Evolutionary conservation across 345 rosid genomes (phyloP).

Genomic region (Ricinus communis): DNA sequence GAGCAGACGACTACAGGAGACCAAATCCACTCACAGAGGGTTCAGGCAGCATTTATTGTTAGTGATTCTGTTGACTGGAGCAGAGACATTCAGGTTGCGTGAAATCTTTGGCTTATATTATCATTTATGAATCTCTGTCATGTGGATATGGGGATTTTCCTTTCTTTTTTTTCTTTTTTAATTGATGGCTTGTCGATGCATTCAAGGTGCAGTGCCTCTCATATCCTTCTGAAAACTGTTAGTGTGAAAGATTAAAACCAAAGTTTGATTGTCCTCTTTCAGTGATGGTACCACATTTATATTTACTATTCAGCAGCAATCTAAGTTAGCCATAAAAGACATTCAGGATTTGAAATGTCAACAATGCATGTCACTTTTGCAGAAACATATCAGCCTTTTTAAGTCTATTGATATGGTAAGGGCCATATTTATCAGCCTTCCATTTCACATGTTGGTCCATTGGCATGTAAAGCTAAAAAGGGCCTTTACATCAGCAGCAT

Average conservation of each 20-base stretch:
- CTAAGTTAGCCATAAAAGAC: neutral
- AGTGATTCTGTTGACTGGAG: slow-evolving; percentile 96
- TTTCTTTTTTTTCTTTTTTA: neutral
- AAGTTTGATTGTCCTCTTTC: neutral
- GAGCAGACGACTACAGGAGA: slow-evolving; percentile 25
- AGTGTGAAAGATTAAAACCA: neutral
- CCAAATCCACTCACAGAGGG: slow-evolving; percentile 46
- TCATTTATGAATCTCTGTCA: neutral
- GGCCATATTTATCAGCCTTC: neutral
- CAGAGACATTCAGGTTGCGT: slow-evolving; percentile 81
- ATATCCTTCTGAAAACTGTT: slow-evolving; percentile 1
- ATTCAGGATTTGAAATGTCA: neutral
- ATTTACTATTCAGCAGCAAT: too few relatives aligned
- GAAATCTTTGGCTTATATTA: neutral
- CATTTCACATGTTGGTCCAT: neutral
- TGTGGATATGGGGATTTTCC: neutral
- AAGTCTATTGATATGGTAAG: neutral
- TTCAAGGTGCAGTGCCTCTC: neutral
- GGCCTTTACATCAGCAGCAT: neutral
- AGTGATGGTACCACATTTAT: neutral
- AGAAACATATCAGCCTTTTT: neutral
- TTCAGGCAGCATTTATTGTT: slow-evolving; percentile 80
- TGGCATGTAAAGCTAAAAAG: neutral
- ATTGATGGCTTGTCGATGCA: neutral
- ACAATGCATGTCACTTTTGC: neutral